These are phyloP conservation scores for Gynandropsis gynandra DNA, from an alignment of 345 rosid species.

Conservation along the genomic window DNA sequence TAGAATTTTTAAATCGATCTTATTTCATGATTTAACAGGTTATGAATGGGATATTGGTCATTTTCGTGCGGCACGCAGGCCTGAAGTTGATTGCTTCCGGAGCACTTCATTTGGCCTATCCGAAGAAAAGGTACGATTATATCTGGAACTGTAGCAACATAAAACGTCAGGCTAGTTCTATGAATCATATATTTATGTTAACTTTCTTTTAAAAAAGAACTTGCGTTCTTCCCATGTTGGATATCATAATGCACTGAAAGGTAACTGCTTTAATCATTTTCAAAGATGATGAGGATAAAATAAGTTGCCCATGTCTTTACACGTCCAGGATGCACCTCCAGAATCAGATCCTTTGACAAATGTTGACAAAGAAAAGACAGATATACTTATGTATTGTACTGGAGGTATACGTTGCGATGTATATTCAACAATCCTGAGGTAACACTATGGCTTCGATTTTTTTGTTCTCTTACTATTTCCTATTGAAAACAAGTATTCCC, in stretches of 20 bases:
- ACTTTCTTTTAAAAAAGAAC: no score
- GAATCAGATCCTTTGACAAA: conserved; percentile 75
- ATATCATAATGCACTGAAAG: neutral
- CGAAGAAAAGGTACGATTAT: conserved; percentile 43
- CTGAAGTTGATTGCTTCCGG: conserved; percentile 87
- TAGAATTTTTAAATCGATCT: conserved; percentile 11
- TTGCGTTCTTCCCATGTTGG: no score
- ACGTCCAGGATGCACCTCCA: conserved; percentile 43
- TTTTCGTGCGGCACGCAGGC: conserved; percentile 65
- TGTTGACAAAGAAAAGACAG: conserved; percentile 61
- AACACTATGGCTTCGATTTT: conserved; percentile 14
- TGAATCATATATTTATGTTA: neutral
- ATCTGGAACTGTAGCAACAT: neutral
- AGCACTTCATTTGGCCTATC: conserved; percentile 71
- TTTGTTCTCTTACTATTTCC: conserved; percentile 7
- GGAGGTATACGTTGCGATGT: conserved; percentile 98
- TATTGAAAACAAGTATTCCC: conserved; percentile 16
- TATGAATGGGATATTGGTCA: conserved; percentile 99
- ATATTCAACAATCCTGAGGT: conserved; percentile 87
- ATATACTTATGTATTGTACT: conserved; percentile 85
- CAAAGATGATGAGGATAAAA: neutral
- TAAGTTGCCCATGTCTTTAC: neutral
- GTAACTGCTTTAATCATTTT: no score
- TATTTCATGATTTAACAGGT: conserved; percentile 41
- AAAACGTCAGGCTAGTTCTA: conserved; percentile 8